Base-by-base conservation (phyloP, 768 basidiomycete species). In the Naganishia vishniacii region DNA sequence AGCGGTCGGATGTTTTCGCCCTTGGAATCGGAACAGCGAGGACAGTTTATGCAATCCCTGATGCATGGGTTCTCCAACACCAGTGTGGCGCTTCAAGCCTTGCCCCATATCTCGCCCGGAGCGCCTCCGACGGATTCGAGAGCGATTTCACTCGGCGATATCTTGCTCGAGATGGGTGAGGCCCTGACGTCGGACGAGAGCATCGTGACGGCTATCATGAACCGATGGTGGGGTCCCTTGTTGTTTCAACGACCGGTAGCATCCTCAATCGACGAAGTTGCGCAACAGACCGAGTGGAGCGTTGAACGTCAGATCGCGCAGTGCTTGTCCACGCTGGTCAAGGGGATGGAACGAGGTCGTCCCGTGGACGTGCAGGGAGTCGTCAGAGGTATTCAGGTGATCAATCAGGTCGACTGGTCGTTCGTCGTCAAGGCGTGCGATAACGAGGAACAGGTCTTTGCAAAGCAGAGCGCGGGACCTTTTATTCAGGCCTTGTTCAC, bases 401-500 rank as follows among this genome's bases (percentile, higher is more conserved):
- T 56, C 37, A 56, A 25, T 56, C 53, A 63, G 29, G 77, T 93
- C 60, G 84, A 88, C 71, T 94, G 91, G 89, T 81, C 89, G 32
- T 83, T 80, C 62, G 84, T 91, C 66, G 86, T 97, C 73, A 84
- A 85, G 67, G 84, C 88, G 3, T 94, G 94, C 72, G 94, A 98
- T 80, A 82, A 85, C 77, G 81, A 86, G 6, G 86, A 89, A 74
- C 84, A 90, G 48, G 46, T 63, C 42, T 42, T 67, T 37, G 32
- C 48, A 11, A 61, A 67, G 26, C 84, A 86, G 66, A 88, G 88
- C 6, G 88, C 91, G 15, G 91, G 94, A 74, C 92, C 89, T 2
- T 86, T 88, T 32, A 90, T 89, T 0, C 78, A 97, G 69, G 91
- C 93, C 71, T 82, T 95, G 53, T 79, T 94, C 56, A 86, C 89